Evolutionary conservation across 108 stramenopile species (phyloP).

Genomic region (Skeletonema potamos): DNA sequence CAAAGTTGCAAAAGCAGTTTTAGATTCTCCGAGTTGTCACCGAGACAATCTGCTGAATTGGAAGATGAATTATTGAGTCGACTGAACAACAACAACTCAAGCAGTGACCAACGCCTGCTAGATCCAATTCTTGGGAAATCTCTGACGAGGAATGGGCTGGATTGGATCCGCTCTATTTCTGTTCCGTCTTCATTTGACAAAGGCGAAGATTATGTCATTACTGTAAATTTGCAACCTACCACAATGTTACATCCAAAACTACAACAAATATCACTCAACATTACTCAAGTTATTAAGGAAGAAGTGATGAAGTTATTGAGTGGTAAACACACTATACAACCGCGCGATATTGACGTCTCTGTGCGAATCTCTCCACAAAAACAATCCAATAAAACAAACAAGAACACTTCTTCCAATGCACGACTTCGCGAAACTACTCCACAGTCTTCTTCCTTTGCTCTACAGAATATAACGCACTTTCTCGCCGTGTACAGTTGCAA

Average conservation of each 20-base stretch:
- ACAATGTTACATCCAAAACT: constrained; percentile 71
- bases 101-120: constrained; percentile 5
- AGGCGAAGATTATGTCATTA: constrained; percentile 11
- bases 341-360: constrained; percentile 20
- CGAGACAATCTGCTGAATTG: constrained; percentile 38
- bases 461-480: constrained; percentile 72
- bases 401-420: constrained; percentile 20
- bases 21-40: constrained; percentile 17
- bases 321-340: constrained; percentile 8
- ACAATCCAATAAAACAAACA: constrained; percentile 24
- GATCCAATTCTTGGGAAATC: constrained; percentile 37
- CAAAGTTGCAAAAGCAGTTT: background rate
- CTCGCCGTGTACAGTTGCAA: constrained; percentile 90
- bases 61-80: constrained; percentile 32
- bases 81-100: constrained; percentile 8
- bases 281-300: constrained; percentile 44
- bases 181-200: constrained; percentile 23
- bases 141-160: constrained; percentile 25
- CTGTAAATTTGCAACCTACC: constrained; percentile 63
- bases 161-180: constrained; percentile 37
- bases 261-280: constrained; percentile 39
- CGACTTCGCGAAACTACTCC: constrained; percentile 24
- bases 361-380: constrained; percentile 5
- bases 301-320: constrained; percentile 16
- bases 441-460: constrained; percentile 65